Conservation (phyloP, 192 early-diverging fungal genomes). For the Coemansia sp. region DNA sequence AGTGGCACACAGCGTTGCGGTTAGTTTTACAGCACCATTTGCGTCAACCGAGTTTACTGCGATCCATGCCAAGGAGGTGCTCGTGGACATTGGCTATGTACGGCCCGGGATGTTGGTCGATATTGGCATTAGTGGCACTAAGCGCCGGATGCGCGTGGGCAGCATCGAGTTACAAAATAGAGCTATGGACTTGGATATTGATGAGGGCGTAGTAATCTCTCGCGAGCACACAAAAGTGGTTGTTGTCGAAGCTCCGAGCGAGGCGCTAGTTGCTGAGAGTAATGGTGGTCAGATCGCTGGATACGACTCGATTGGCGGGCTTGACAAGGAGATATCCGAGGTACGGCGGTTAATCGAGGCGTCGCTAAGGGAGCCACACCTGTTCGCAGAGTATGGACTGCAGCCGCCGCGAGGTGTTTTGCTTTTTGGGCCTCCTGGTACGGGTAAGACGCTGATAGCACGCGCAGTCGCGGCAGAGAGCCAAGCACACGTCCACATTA, state of each 20-base stretch:
- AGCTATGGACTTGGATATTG: not conserved
- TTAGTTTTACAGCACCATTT: conserved; percentile 12
- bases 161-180: not conserved
- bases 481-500: conserved; percentile 67
- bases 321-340: conserved; percentile 65
- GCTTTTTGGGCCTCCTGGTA: conserved; percentile 90
- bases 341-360: conserved; percentile 86
- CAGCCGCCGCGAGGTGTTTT: conserved; percentile 88
- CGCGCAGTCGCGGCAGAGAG: conserved; percentile 81
- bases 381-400: conserved; percentile 75
- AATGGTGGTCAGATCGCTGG: not conserved
- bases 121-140: conserved; percentile 21
- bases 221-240: conserved; percentile 3
- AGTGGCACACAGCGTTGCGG: conserved; percentile 13
- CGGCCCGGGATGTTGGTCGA: conserved; percentile 29
- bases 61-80: conserved; percentile 21
- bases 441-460: conserved; percentile 95
- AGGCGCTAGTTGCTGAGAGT: not conserved
- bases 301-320: conserved; percentile 69
- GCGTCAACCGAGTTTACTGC: conserved; percentile 9
- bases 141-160: conserved; percentile 19
- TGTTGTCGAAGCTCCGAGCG: not conserved
- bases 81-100: conserved; percentile 31
- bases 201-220: conserved; percentile 7
- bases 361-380: conserved; percentile 67